Evolutionary conservation across 2,329 filamentous ascomycete species (phyloP).

Genomic region (Penicillium aurantiogriseum): DNA sequence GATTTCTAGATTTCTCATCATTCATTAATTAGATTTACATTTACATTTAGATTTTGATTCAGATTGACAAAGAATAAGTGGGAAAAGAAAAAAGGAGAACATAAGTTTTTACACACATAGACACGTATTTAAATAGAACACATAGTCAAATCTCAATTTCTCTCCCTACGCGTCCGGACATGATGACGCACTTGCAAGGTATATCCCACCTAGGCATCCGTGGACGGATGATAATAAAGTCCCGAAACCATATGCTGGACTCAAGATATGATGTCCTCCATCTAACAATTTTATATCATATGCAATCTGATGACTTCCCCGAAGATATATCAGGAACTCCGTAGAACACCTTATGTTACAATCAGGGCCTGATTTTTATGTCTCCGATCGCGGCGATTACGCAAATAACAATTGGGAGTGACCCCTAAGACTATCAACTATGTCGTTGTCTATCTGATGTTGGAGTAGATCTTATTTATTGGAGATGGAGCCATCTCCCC

Average conservation of each 20-base stretch:
- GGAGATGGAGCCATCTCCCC: constrained; percentile 5
- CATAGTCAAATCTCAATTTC: neutral
- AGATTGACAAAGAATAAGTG: neutral
- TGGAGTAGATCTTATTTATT: constrained; percentile 5
- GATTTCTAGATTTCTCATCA: neutral
- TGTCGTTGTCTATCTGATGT: neutral
- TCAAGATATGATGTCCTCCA: neutral
- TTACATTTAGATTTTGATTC: neutral
- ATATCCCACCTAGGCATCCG: neutral
- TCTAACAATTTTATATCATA: neutral
- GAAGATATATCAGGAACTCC: neutral
- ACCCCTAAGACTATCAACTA: neutral
- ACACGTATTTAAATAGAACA: neutral
- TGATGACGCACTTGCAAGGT: constrained; percentile 3
- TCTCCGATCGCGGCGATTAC: constrained; percentile 1
- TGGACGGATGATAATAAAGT: constrained; percentile 4
- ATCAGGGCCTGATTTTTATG: neutral
- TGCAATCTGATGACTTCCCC: neutral
- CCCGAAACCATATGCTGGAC: neutral
- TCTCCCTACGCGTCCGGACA: constrained; percentile 3
- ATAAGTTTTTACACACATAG: neutral
- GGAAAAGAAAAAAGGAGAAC: neutral
- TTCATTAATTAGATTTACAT: neutral
- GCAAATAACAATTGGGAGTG: neutral
- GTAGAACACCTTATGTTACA: neutral